These are phyloP conservation scores for Potentilla sterilis DNA, from an alignment of 306 rosid species.

Conservation along the genomic window DNA sequence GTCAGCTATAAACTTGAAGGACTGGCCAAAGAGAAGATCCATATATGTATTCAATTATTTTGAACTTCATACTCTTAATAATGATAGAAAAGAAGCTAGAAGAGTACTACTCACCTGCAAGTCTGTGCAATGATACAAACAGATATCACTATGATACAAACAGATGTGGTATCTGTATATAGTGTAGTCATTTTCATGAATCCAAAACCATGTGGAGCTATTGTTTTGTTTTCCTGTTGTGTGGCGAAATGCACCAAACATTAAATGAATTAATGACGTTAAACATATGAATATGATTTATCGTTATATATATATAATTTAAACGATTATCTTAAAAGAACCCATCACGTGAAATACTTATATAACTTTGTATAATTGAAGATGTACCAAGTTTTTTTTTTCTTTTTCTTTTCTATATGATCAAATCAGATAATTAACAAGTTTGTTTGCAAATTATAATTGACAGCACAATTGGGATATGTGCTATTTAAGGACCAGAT, in stretches of 20 bases:
- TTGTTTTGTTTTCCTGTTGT: background rate
- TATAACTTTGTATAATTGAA: background rate
- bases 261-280: background rate
- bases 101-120: background rate
- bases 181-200: constrained; percentile 5
- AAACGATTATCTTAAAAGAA: background rate
- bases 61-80: background rate
- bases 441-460: background rate
- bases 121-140: background rate
- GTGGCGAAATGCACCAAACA: background rate
- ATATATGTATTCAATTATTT: background rate
- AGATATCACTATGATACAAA: background rate
- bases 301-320: background rate
- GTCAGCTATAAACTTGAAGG: background rate
- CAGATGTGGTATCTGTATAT: background rate
- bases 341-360: background rate
- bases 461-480: no score
- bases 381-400: background rate
- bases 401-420: no score
- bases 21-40: background rate
- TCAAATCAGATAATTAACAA: no score
- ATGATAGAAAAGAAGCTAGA: background rate
- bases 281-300: background rate
- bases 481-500: background rate
- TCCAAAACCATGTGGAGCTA: background rate